Conservation (phyloP, 2,329 filamentous ascomycete genomes). For the Apiospora marii region DNA sequence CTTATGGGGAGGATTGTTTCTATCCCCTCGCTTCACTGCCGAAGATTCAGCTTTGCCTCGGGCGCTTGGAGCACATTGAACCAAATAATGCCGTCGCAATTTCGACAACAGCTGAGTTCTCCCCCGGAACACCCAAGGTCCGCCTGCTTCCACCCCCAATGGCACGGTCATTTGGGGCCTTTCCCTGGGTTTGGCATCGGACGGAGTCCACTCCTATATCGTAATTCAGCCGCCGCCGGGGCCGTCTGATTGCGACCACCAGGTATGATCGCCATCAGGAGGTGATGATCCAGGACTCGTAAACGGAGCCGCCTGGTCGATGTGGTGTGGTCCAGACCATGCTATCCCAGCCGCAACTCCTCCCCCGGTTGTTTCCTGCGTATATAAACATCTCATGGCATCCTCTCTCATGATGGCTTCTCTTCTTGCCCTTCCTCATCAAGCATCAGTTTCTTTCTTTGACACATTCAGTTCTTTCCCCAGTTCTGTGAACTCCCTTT, state of each 20-base stretch:
- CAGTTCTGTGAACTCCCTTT: conserved; percentile 49
- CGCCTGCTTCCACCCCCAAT: neutral
- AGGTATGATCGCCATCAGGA: conserved; percentile 4
- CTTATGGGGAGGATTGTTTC: neutral
- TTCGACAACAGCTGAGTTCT: neutral
- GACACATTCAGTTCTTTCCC: conserved; percentile 36
- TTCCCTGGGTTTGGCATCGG: neutral
- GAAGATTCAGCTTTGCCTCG: neutral
- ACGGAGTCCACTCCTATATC: neutral
- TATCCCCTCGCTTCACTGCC: neutral
- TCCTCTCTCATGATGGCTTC: conserved; percentile 26
- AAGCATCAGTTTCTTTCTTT: conserved; percentile 32
- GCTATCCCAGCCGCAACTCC: neutral
- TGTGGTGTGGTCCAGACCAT: neutral
- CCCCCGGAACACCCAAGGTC: neutral
- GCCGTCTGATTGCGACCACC: conserved; percentile 3
- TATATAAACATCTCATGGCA: conserved; percentile 27
- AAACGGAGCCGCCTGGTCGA: neutral
- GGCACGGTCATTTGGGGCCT: neutral
- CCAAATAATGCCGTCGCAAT: neutral
- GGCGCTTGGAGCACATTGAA: neutral
- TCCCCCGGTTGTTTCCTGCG: neutral
- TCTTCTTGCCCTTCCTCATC: conserved; percentile 33
- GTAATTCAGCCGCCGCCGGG: conserved; percentile 9
- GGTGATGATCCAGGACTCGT: neutral